Evolutionary conservation across 768 basidiomycete genomes (phyloP).

Genomic region (Russula brevipes): DNA sequence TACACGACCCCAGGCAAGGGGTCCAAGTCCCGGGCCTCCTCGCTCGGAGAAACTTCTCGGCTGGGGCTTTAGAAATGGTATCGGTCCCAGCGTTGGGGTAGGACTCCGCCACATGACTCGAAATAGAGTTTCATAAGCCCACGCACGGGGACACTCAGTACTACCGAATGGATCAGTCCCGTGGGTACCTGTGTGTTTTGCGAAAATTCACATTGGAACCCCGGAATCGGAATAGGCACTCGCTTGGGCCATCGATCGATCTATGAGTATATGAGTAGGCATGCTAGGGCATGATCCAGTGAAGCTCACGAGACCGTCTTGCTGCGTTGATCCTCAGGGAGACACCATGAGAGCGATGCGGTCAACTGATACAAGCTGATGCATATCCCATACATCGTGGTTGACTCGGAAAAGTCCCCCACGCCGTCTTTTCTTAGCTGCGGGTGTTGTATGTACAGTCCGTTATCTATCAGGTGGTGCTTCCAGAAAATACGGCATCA

Average conservation of each 20-base stretch:
- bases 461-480: too few species aligned
- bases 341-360: too few species aligned
- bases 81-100: not conserved
- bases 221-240: not conserved
- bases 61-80: not conserved
- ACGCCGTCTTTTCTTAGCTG: too few species aligned
- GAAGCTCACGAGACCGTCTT: conserved; percentile 1
- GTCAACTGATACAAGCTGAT: too few species aligned
- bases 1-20: not conserved
- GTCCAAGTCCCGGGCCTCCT: not conserved
- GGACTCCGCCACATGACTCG: not conserved
- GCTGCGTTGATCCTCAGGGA: not conserved
- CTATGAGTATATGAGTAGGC: not conserved
- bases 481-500: not conserved
- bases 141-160: not conserved
- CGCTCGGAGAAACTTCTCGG: not conserved
- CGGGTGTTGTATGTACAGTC: too few species aligned
- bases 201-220: not conserved
- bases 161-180: not conserved
- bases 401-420: not conserved
- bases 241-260: not conserved
- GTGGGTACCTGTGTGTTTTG: not conserved
- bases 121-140: not conserved
- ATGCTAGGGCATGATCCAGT: not conserved
- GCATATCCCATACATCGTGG: not conserved